Evolutionary conservation across 1,284 basidiomycete genomes (phyloP), one percentile per base, ranked within the genome.

Genomic region (Lentinus polychrous): DNA sequence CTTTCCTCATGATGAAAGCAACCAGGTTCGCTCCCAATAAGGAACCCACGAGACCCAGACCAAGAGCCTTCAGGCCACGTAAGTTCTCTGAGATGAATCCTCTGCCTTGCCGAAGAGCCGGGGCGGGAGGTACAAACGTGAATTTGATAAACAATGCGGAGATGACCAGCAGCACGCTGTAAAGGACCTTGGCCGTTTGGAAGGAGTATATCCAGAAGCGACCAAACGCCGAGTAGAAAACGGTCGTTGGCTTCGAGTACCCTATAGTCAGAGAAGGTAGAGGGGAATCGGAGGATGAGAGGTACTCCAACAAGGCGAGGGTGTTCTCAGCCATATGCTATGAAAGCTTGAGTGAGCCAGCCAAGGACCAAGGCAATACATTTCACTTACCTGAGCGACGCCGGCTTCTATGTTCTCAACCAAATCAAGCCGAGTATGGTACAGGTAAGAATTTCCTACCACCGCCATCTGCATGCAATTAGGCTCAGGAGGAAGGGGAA

Each of bases 321-420:
- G 86, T 78, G 60, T 97, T 98, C 54, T 92, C 89, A 18, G 81
- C 93, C 83, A 98, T 96, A 69, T 98, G 91, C 74, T 94, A 37
- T 15, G 17, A n/a, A n/a, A n/a, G n/a, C n/a, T n/a, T n/a, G n/a
- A n/a, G n/a, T n/a, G n/a, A n/a, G n/a, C n/a, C n/a, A n/a, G n/a
- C n/a, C n/a, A n/a, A n/a, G n/a, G n/a, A n/a, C n/a, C n/a, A n/a
- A n/a, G n/a, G 15, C 24, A 33, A 17, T 18, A 15, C 17, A 20
- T 15, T 1, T 17, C 7, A 52, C 62, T 14, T 53, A 79, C 78
- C 62, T 85, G 83, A 3, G 85, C 82, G 4, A 88, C 86, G 22
- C 92, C 91, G 2, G 79, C 70, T 63, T 92, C 73, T 43, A 95
- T 86, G 58, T 93, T 83, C 55, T 86, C 82, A 4, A 91, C 87